These are phyloP conservation scores for Scutellaria barbata DNA, from an alignment of 257 asterid species.

Conservation along the genomic window DNA sequence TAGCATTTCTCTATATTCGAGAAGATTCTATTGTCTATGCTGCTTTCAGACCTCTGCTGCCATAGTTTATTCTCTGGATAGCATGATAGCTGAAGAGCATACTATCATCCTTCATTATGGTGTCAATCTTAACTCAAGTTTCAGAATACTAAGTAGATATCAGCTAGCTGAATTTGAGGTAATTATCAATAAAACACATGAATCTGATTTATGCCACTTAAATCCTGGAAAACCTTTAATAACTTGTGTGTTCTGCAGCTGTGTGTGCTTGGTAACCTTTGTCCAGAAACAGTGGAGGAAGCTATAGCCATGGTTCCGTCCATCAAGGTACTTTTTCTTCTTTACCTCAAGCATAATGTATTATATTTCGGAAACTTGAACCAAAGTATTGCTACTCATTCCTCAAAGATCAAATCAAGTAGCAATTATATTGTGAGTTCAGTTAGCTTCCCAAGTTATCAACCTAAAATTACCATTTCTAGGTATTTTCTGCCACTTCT, in stretches of 20 bases:
- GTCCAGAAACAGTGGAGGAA: slow-evolving; percentile 95
- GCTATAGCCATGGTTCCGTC: slow-evolving; percentile 96
- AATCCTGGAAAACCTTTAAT: slow-evolving; percentile 7
- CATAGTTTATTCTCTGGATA: slow-evolving; percentile 6
- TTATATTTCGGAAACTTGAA: neutral
- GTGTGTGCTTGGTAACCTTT: slow-evolving; percentile 87
- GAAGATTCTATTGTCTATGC: slow-evolving; percentile 8
- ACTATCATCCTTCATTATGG: neutral
- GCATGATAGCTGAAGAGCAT: slow-evolving; percentile 16
- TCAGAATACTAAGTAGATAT: slow-evolving; percentile 82
- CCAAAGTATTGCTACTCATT: neutral
- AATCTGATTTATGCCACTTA: neutral
- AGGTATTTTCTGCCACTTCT: neutral
- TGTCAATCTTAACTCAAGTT: slow-evolving; percentile 48
- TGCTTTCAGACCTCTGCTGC: neutral
- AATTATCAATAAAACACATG: slow-evolving; percentile 21
- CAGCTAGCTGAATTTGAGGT: slow-evolving; percentile 96
- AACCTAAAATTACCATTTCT: neutral
- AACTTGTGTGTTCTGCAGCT: slow-evolving; percentile 66
- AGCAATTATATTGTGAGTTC: neutral
- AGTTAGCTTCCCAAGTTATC: slow-evolving; percentile 4
- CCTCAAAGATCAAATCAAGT: neutral
- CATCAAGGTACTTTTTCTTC: slow-evolving; percentile 67
- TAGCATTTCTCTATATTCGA: no score
- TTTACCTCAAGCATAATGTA: slow-evolving; percentile 5